Conservation (phyloP, 2,329 filamentous ascomycete species). For the Phialophora macrospora region DNA sequence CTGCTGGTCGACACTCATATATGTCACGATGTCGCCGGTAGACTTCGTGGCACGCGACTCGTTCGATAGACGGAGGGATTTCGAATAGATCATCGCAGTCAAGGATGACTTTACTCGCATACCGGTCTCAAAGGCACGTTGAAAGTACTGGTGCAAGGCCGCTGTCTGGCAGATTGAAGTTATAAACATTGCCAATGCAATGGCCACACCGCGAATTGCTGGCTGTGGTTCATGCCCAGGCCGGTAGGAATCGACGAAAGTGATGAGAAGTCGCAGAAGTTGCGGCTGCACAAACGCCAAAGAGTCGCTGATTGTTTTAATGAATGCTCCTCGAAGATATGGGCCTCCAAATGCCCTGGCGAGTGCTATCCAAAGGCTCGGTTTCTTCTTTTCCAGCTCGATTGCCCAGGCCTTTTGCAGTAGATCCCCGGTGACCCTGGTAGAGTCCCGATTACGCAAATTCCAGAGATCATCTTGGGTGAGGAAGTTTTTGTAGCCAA, state of each 20-base stretch:
- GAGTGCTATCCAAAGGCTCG: conserved; percentile 85
- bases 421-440: conserved; percentile 69
- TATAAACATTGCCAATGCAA: conserved; percentile 89
- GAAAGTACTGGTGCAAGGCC: conserved; percentile 97
- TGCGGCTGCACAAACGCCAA: conserved; percentile 91
- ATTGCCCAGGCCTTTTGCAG: conserved; percentile 78
- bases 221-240: conserved; percentile 69
- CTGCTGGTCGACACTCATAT: conserved; percentile 98
- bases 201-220: conserved; percentile 79
- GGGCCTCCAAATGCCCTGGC: conserved; percentile 83
- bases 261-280: conserved; percentile 79
- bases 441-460: conserved; percentile 78
- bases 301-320: conserved; percentile 87
- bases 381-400: conserved; percentile 73
- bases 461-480: conserved; percentile 97
- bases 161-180: conserved; percentile 85
- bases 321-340: conserved; percentile 78
- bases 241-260: conserved; percentile 79
- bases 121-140: conserved; percentile 88
- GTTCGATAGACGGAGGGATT: conserved; percentile 87
- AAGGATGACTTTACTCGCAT: conserved; percentile 95
- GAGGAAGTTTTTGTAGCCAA: conserved; percentile 87
- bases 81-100: conserved; percentile 88
- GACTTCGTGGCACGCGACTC: conserved; percentile 87
- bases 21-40: conserved; percentile 97